These are phyloP conservation scores for Cryptococcus floricola DNA, from an alignment of 1,284 basidiomycete species.

Conservation along the genomic window DNA sequence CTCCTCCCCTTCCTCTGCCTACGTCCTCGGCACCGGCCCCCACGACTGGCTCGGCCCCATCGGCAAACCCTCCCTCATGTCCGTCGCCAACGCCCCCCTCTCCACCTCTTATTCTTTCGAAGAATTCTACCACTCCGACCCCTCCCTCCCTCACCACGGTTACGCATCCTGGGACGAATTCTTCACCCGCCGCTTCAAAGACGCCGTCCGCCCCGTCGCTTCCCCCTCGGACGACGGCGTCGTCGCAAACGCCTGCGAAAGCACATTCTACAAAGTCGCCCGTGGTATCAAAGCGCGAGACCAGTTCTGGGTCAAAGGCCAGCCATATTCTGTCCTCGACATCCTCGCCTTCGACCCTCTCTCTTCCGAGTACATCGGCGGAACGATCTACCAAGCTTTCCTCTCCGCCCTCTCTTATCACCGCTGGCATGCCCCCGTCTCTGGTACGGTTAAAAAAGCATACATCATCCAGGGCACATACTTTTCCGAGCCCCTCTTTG, in stretches of 20 bases:
- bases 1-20: slow-evolving; percentile 49
- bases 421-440: slow-evolving; percentile 58
- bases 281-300: slow-evolving; percentile 45
- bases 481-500: slow-evolving; percentile 49
- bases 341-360: slow-evolving; percentile 48
- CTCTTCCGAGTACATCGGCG: slow-evolving; percentile 51
- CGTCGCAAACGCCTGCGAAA: slow-evolving; percentile 55
- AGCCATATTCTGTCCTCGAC: slow-evolving; percentile 52
- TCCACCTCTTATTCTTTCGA: slow-evolving; percentile 38
- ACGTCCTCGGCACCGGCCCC: slow-evolving; percentile 46
- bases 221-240: slow-evolving; percentile 47
- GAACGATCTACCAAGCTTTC: slow-evolving; percentile 58
- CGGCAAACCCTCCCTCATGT: slow-evolving; percentile 39
- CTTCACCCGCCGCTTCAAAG: slow-evolving; percentile 53
- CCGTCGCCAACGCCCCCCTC: slow-evolving; percentile 38
- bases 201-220: slow-evolving; percentile 50
- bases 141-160: slow-evolving; percentile 48
- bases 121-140: slow-evolving; percentile 52
- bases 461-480: slow-evolving; percentile 56
- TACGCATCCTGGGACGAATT: slow-evolving; percentile 59
- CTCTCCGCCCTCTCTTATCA: slow-evolving; percentile 55
- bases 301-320: slow-evolving; percentile 54
- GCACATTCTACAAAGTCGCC: slow-evolving; percentile 49
- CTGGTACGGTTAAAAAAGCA: slow-evolving; percentile 52
- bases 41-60: slow-evolving; percentile 54